These are phyloP conservation scores for Fusarium bactridioides DNA, from an alignment of 2,329 filamentous ascomycete genomes.

Conservation along the genomic window DNA sequence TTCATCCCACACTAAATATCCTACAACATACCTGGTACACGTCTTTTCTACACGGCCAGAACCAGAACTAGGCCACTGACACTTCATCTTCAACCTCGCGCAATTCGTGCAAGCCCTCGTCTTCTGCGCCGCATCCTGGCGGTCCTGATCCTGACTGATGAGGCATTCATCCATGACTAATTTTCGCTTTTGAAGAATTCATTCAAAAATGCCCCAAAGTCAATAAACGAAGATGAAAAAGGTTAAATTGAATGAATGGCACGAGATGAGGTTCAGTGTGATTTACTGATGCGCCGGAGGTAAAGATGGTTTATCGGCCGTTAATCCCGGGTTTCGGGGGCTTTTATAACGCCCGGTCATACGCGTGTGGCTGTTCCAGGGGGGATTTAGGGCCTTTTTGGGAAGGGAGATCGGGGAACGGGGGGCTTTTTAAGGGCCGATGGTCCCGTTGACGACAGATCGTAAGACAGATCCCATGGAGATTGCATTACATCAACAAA, in stretches of 20 bases:
- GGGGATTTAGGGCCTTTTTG: neutral
- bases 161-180: conserved; percentile 34
- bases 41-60: conserved; percentile 24
- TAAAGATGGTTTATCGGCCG: conserved; percentile 3
- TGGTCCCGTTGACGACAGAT: neutral
- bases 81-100: conserved; percentile 49
- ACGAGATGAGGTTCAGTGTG: neutral
- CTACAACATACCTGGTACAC: conserved; percentile 40
- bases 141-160: conserved; percentile 16
- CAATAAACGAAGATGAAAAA: neutral
- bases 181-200: neutral
- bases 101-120: conserved; percentile 47
- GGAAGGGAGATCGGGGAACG: neutral
- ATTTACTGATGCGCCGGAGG: conserved; percentile 3
- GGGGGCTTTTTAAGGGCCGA: conserved; percentile 2
- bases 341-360: conserved; percentile 10
- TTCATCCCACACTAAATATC: rapidly evolving
- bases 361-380: neutral
- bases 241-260: neutral
- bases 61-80: conserved; percentile 43
- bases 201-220: neutral
- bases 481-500: neutral
- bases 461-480: neutral
- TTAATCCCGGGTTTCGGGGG: conserved; percentile 30
- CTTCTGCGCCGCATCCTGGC: conserved; percentile 21